phyloP scores from a whole-genome alignment of 2,329 filamentous ascomycete genomes.

The Claviceps fusiformis region DNA sequence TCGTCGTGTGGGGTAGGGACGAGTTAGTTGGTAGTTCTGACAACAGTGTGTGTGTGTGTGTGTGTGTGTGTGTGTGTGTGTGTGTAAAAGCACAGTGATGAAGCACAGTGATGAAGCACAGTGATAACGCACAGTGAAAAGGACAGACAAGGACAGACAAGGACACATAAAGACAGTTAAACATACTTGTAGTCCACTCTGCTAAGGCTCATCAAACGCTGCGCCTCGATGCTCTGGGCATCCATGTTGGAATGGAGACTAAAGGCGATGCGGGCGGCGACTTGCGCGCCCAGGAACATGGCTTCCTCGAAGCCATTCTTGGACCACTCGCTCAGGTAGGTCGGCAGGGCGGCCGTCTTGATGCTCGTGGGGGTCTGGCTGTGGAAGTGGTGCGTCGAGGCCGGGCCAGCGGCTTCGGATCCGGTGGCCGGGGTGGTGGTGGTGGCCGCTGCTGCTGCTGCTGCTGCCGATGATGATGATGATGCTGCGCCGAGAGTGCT shows the following conservation, averaged over 20 bases:
- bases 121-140: no score
- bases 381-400: slow-evolving; percentile 38
- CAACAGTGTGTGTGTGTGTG: no score
- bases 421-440: slow-evolving; percentile 26
- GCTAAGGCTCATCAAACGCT: slow-evolving; percentile 42
- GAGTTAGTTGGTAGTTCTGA: no score
- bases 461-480: slow-evolving; percentile 12
- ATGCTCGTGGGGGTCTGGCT: slow-evolving; percentile 70
- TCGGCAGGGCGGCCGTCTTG: slow-evolving; percentile 62
- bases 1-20: no score
- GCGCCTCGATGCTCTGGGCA: slow-evolving; percentile 34
- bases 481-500: slow-evolving; percentile 36
- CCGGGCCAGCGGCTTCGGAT: slow-evolving; percentile 24
- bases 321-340: slow-evolving; percentile 86
- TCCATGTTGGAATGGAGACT: slow-evolving; percentile 44
- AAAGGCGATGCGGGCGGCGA: slow-evolving; percentile 54
- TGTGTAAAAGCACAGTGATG: not conserved
- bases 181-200: slow-evolving; percentile 49
- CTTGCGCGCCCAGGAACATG: slow-evolving; percentile 75
- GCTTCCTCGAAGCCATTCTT: slow-evolving; percentile 69
- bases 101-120: no score
- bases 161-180: not conserved
- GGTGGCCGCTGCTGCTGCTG: slow-evolving; percentile 21
- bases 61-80: not conserved
- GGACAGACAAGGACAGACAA: not conserved